Conservation (phyloP, 768 basidiomycete species). For the Boletus subparvulus region DNA sequence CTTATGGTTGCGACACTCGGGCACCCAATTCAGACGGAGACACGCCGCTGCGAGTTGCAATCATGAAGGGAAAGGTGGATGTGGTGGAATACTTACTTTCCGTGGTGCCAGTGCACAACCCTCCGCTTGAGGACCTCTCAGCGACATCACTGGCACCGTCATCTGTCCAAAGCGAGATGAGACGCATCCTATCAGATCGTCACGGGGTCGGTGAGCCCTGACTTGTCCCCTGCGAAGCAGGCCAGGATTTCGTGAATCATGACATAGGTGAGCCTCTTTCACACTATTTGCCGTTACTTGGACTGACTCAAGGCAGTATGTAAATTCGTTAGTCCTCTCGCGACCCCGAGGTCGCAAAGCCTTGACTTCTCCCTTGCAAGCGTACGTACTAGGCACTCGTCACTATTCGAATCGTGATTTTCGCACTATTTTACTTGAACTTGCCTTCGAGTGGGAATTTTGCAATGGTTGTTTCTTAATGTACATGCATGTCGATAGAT, state of each 20-base stretch:
- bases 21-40: not conserved
- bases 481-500: too few relatives aligned
- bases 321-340: too few relatives aligned
- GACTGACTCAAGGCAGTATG: not conserved
- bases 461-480: too few relatives aligned
- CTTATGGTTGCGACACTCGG: not conserved
- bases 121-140: not conserved
- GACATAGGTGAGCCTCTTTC: not conserved
- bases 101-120: not conserved
- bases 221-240: not conserved
- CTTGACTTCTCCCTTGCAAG: too few relatives aligned
- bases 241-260: not conserved
- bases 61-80: not conserved
- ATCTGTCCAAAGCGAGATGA: not conserved
- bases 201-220: not conserved
- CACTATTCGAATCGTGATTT: too few relatives aligned
- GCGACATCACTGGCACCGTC: not conserved
- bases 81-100: conserved; percentile 2
- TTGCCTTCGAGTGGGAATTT: too few relatives aligned
- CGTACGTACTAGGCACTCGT: too few relatives aligned
- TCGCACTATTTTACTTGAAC: too few relatives aligned
- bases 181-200: not conserved
- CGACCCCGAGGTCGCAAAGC: too few relatives aligned
- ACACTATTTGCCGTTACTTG: not conserved
- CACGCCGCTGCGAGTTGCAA: not conserved